Evolutionary conservation across 805 yeast species (phyloP).

Genomic region (Candida odintsovae): DNA sequence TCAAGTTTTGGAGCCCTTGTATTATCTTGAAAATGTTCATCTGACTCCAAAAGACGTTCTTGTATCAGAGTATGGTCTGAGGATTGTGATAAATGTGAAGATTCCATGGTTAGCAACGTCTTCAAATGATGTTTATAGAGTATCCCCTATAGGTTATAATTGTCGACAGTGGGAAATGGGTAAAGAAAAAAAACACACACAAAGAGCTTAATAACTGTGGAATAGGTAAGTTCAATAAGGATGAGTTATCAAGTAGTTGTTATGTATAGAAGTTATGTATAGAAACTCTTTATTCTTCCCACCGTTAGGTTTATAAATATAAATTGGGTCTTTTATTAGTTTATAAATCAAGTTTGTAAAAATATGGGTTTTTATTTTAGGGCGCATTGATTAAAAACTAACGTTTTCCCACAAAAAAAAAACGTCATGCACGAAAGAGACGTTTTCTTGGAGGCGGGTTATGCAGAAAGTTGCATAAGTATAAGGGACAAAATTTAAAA

Average conservation of each 20-base stretch:
- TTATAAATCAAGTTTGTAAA: neutral
- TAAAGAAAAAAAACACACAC: neutral
- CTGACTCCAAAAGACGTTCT: neutral
- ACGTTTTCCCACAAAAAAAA: neutral
- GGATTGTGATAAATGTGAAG: neutral
- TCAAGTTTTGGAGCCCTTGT: slow-evolving; percentile 17
- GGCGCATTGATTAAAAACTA: neutral
- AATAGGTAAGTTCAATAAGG: neutral
- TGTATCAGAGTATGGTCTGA: neutral
- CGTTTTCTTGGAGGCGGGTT: neutral
- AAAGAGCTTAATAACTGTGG: no score
- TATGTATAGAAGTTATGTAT: no score
- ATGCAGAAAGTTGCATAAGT: neutral
- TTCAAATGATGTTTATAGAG: no score
- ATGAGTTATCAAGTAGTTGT: no score
- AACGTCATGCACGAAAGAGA: neutral
- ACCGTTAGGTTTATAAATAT: no score
- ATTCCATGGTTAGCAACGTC: neutral
- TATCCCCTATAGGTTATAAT: no score
- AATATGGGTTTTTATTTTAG: neutral
- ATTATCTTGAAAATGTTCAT: neutral
- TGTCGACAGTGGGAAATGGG: no score
- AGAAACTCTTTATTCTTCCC: no score
- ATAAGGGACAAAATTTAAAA: neutral
- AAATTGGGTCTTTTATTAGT: neutral